Base-by-base conservation (phyloP, 768 basidiomycete species). In the Lentinula boryana region DNA sequence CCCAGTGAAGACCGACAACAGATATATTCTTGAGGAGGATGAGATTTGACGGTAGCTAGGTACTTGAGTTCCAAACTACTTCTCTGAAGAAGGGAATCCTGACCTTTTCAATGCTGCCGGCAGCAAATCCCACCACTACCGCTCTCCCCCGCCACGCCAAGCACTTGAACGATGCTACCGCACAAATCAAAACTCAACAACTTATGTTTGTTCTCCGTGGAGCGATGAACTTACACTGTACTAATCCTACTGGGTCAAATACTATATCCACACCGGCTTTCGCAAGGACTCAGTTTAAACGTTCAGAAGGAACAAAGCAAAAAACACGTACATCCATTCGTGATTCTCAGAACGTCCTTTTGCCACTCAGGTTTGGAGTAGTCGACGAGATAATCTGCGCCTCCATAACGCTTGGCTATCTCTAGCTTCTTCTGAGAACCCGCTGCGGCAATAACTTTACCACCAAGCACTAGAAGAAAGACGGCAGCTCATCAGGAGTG, bases 81-180 rank as follows among this genome's bases (percentile, higher is more conserved):
- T 27, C 4, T 32, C 10, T 35, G 18, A 8, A 33, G 40, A 21
- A 5, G 9, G 18, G n/a, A 32, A 10, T 44, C 69, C 9, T 38
- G 53, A 89, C 88, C 78, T 93, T 91, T 72, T 95, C 93, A 58
- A 96, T 93, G 12, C 79, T 73, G 3, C 92, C 92, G 6, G 82
- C 90, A 3, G 90, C 93, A 71, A 95, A 98, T 5, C 96, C 97
- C 56, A 99, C 87, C n/a, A 98, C 90, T 10, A 99, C 67, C 1
- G 90, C 87, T 13, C 96, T 84, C 1, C 95, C 94, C 70, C 95
- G 95, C 87, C 95, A 98, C 0, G 89, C 91, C 60, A 95, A 91
- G 70, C 94, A 96, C 70, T 95, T 98, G 60, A 98, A 69, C 51
- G 82, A 88, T 70, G 93, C 94, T 91, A 49, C 12, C 21, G n/a